Evolutionary conservation across 2,329 filamentous ascomycete species (phyloP).

Genomic region (Myrmaecium sp.): DNA sequence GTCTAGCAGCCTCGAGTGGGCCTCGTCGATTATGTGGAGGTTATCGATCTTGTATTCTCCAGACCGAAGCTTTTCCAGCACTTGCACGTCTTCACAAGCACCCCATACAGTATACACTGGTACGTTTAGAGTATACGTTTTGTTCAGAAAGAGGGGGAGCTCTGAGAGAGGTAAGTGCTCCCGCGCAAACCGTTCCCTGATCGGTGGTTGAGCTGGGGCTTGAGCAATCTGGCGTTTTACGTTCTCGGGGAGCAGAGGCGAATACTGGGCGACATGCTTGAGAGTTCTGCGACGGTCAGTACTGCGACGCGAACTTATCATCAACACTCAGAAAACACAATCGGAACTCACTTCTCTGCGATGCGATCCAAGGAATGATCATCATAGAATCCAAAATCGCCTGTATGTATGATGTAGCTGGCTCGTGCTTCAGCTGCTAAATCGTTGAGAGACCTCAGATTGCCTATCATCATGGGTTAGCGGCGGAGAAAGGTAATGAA

Average conservation of each 20-base stretch:
- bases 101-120: slow-evolving; percentile 99
- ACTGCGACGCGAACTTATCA: slow-evolving; percentile 3
- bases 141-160: slow-evolving; percentile 72
- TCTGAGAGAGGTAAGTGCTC: slow-evolving; percentile 83
- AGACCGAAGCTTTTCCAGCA: slow-evolving; percentile 92
- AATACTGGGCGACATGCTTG: slow-evolving; percentile 97
- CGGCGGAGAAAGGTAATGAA: slow-evolving; percentile 1
- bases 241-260: slow-evolving; percentile 71
- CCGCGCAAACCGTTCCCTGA: slow-evolving; percentile 71
- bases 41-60: slow-evolving; percentile 97
- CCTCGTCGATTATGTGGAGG: slow-evolving; percentile 95
- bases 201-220: slow-evolving; percentile 46
- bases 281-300: slow-evolving; percentile 75
- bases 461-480: slow-evolving; percentile 41
- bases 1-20: slow-evolving; percentile 86
- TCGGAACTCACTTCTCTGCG: slow-evolving; percentile 69
- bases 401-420: slow-evolving; percentile 96
- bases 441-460: slow-evolving; percentile 87
- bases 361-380: slow-evolving; percentile 90
- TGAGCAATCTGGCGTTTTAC: slow-evolving; percentile 50
- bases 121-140: slow-evolving; percentile 79
- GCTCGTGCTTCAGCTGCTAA: slow-evolving; percentile 87
- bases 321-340: slow-evolving; percentile 6
- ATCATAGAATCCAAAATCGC: slow-evolving; percentile 98
- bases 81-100: slow-evolving; percentile 93